These are phyloP conservation scores for Lumnitzera racemosa DNA, from an alignment of 345 rosid species.

Conservation along the genomic window DNA sequence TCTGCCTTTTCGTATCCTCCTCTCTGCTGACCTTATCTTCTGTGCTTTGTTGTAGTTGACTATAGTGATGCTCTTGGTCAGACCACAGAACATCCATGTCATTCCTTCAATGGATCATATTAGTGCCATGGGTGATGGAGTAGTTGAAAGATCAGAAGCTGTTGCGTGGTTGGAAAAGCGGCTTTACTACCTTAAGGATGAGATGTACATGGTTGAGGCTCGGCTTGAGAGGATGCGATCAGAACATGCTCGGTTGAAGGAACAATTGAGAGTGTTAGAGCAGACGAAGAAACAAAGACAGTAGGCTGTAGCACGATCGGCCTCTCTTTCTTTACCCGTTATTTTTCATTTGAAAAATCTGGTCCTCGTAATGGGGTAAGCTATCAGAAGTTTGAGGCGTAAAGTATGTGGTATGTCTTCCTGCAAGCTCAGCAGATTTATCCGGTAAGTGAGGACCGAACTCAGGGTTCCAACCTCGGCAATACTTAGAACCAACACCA, in stretches of 20 bases:
- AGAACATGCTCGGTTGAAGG: slow-evolving; percentile 47
- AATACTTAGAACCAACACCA: no score
- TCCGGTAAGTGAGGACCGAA: no score
- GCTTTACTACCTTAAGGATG: slow-evolving; percentile 63
- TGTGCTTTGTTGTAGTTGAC: slow-evolving; percentile 41
- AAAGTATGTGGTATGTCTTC: no score
- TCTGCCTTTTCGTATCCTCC: neutral
- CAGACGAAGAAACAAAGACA: slow-evolving; percentile 13
- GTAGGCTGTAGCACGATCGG: neutral
- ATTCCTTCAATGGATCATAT: slow-evolving; percentile 25
- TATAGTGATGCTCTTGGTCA: slow-evolving; percentile 56
- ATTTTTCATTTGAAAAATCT: no score
- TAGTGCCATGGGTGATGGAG: slow-evolving; percentile 19
- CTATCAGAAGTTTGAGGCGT: no score
- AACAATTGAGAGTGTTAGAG: slow-evolving; percentile 44
- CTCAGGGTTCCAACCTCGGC: no score
- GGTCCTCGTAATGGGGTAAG: no score
- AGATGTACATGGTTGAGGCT: slow-evolving; percentile 68
- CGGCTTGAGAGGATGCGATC: slow-evolving; percentile 64
- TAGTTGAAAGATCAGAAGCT: slow-evolving; percentile 32
- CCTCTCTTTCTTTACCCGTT: neutral
- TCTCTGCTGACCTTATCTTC: no score
- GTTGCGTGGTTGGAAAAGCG: slow-evolving; percentile 66
- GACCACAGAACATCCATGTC: slow-evolving; percentile 47
- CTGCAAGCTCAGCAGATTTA: no score